Evolutionary conservation across 176 grass and related monocot species (phyloP), one percentile per base, ranked within the genome.

Genomic region (Aegilops tauschii): DNA sequence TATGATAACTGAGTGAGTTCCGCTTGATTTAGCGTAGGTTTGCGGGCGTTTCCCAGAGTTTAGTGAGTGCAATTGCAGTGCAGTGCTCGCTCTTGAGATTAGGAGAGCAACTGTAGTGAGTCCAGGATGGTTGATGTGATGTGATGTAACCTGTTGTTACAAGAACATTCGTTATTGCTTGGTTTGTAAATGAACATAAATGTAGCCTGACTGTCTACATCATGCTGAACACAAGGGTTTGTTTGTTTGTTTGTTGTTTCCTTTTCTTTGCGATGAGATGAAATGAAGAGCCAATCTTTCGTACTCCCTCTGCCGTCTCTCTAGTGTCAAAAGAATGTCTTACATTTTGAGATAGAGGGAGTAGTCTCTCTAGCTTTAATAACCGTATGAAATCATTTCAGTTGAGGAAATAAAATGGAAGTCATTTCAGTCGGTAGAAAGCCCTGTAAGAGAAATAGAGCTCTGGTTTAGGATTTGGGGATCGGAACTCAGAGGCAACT

Each of bases 61-160:
- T n/a, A 62, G 59, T 62, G 59, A 47, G 63, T 80, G 23, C 40
- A 29, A 17, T 29, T 45, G 40, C 40, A 44, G 37, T 49, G 47
- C 32, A 70, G 39, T 44, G 79, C 62, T 81, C 61, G 79, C 62
- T 81, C 61, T 80, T 69, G 16, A 58, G 44, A 50, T 65, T 35
- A 63, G 29, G 49, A 64, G 71, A 49, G 72, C 69, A 76, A 69
- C 20, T 23, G 11, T 45, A 45, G 44, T 12, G 49, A 54, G 50
- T 54, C 21, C n/a, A 62, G 59, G 21, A 58, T 58, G 54, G 18
- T 58, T 58, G 5, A 21, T 20, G 17, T 58, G 49, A 17, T 45
- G 44, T 45, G 54, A 58, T 58, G 54, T 58, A 58, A 58, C 54
- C 18, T 58, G 54, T 58, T 58, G 54, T 58, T 58, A 58, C 54